Evolutionary conservation across 208 protist species (phyloP), one percentile per base, ranked within the genome.

Genomic region (Crithidia acanthocephali): DNA sequence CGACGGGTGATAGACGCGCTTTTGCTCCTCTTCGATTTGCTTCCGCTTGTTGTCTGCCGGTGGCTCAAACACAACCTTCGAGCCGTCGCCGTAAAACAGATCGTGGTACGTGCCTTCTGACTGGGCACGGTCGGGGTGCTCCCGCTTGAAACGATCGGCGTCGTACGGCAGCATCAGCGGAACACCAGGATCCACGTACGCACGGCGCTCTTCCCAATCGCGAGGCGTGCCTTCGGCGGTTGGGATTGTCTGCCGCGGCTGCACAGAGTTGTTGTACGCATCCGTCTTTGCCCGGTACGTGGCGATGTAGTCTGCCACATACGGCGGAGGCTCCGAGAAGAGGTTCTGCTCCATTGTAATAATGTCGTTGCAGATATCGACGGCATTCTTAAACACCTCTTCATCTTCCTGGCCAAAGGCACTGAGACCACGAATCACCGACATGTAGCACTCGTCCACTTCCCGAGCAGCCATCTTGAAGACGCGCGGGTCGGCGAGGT

Each of bases 51-150:
- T 95, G 52, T 92, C 82, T 52, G 52, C 63, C 3, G 86, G 81
- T 20, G 90, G 72, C 4, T 59, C 45, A 37, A 95, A 93, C 11
- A 80, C 72, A 13, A 81, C 71, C 28, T 85, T 45, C 20, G 85
- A 80, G 25, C 79, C 74, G 45, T 93, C 80, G 28, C 80, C 90
- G 79, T 84, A 92, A 70, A 93, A 93, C 3, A 95, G 74, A 58
- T 87, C 68, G 68, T 95, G 87, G 55, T 95, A 93, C 25, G 75
- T 83, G 22, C 90, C 87, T 15, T 67, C 62, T 1, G 50, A 60
- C 28, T 32, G 50, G 7, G 61, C 61, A 15, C 68, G 66, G 48
- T 80, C 61, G 2, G 71, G 74, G 25, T 84, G 80, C 18, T 76
- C 58, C 42, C 48, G 73, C 66, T 79, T 67, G 57, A 80, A 72